These are phyloP conservation scores for Tolypocladium amazonense DNA, from an alignment of 2,329 filamentous ascomycete species.

Conservation along the genomic window DNA sequence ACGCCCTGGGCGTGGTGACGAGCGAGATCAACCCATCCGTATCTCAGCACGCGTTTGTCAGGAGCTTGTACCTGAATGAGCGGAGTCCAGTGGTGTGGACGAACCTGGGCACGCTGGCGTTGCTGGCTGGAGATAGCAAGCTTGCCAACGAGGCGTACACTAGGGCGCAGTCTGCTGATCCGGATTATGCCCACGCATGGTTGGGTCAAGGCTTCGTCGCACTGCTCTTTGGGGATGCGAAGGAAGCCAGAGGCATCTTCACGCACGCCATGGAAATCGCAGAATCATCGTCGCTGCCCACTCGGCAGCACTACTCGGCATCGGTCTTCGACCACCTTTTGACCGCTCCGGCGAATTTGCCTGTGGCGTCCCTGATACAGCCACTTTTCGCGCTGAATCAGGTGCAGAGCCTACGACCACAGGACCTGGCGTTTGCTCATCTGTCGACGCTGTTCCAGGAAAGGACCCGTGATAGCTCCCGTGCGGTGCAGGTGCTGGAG, in stretches of 20 bases:
- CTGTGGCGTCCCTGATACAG: slow-evolving; percentile 59
- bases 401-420: slow-evolving; percentile 58
- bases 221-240: slow-evolving; percentile 59
- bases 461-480: slow-evolving; percentile 57
- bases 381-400: slow-evolving; percentile 85
- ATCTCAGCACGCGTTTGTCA: slow-evolving; percentile 84
- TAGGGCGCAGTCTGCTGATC: slow-evolving; percentile 84
- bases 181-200: slow-evolving; percentile 90
- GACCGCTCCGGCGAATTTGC: slow-evolving; percentile 37
- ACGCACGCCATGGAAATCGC: slow-evolving; percentile 92
- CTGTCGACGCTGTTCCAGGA: slow-evolving; percentile 74
- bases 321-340: slow-evolving; percentile 76
- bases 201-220: slow-evolving; percentile 84
- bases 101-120: slow-evolving; percentile 77
- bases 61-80: slow-evolving; percentile 89
- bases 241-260: slow-evolving; percentile 76
- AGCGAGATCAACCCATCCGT: slow-evolving; percentile 77
- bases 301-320: slow-evolving; percentile 68
- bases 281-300: slow-evolving; percentile 61
- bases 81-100: slow-evolving; percentile 78
- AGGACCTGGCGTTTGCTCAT: slow-evolving; percentile 64
- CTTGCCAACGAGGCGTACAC: slow-evolving; percentile 89
- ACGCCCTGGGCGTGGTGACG: slow-evolving; percentile 84
- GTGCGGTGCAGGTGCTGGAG: slow-evolving; percentile 54
- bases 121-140: slow-evolving; percentile 72